A percentile compares a stretch with the other conserved stretches of the same genome.
Conservation (phyloP, 2,329 filamentous ascomycete genomes). For the Botrytis pseudocinerea region DNA sequence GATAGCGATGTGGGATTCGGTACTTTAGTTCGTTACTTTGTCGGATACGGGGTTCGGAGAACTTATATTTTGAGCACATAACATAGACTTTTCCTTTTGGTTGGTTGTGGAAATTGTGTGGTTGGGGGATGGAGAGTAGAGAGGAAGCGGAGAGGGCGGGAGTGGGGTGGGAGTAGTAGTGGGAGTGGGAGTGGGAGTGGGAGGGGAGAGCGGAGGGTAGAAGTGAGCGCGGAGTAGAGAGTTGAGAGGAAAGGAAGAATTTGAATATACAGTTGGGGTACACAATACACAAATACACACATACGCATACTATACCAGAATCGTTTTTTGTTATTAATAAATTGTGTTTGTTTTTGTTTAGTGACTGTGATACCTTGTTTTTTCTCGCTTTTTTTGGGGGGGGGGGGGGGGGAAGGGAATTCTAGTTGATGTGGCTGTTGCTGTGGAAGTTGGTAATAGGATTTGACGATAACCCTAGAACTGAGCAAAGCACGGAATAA, state of each 20-base stretch:
- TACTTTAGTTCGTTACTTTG: background rate
- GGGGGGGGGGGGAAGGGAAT: too few relatives aligned
- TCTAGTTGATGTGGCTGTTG: too few relatives aligned
- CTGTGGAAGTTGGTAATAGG: background rate
- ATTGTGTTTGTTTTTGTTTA: background rate
- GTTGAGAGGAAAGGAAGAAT: background rate
- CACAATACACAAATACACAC: background rate
- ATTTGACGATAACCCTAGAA: background rate
- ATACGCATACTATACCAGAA: background rate
- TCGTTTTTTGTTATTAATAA: background rate
- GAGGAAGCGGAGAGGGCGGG: background rate
- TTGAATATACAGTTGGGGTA: constrained; percentile 4
- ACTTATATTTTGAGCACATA: background rate
- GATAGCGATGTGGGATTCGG: background rate
- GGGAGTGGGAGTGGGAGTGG: background rate
- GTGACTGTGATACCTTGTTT: background rate
- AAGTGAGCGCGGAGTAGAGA: background rate
- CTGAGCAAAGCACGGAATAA: background rate
- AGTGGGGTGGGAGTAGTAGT: background rate
- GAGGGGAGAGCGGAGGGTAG: background rate
- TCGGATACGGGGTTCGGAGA: background rate
- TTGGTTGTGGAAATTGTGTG: background rate
- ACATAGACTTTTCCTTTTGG: background rate
- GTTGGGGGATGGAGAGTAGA: background rate
- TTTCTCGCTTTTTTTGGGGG: background rate